phyloP scores from a whole-genome alignment of 495 filamentous ascomycete genomes.

The Stereocaulon alpinum region DNA sequence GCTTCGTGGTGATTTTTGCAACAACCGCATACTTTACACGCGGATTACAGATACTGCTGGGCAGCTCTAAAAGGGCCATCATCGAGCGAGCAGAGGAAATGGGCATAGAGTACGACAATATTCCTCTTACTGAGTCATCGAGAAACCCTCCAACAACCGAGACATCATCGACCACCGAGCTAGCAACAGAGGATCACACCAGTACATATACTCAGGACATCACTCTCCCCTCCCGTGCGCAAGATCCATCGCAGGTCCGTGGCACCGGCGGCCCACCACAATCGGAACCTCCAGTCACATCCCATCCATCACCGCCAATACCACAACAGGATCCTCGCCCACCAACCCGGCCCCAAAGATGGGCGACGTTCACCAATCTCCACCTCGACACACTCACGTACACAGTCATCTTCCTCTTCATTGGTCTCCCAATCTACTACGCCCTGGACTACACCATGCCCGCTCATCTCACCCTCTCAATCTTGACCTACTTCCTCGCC shows the following conservation, averaged over 20 bases:
- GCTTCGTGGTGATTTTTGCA: slow-evolving; percentile 37
- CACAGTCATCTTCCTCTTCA: slow-evolving; percentile 32
- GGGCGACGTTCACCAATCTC: slow-evolving; percentile 33
- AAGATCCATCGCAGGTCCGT: slow-evolving; percentile 30
- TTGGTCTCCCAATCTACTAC: slow-evolving; percentile 42
- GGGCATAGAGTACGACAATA: slow-evolving; percentile 30
- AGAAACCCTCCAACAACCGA: slow-evolving; percentile 3
- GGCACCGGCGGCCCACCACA: slow-evolving; percentile 32
- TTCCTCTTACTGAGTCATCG: slow-evolving; percentile 22
- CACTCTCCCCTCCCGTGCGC: slow-evolving; percentile 23
- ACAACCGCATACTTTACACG: slow-evolving; percentile 40
- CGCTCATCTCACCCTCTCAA: slow-evolving; percentile 38
- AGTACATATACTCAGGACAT: slow-evolving; percentile 6
- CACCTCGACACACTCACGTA: slow-evolving; percentile 36
- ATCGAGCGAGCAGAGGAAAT: slow-evolving; percentile 41
- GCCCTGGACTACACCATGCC: slow-evolving; percentile 42
- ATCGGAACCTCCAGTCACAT: slow-evolving; percentile 10
- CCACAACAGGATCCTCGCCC: slow-evolving; percentile 30
- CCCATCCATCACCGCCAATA: background rate
- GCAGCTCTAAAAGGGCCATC: slow-evolving; percentile 38
- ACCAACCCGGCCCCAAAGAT: slow-evolving; percentile 33
- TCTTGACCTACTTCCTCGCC: slow-evolving; percentile 39
- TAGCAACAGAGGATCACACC: background rate
- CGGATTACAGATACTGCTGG: slow-evolving; percentile 37
- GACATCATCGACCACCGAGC: background rate